Evolutionary conservation across 1,139 yeast genomes (phyloP), one percentile per base, ranked within the genome.

Genomic region (Taphrina communis): DNA sequence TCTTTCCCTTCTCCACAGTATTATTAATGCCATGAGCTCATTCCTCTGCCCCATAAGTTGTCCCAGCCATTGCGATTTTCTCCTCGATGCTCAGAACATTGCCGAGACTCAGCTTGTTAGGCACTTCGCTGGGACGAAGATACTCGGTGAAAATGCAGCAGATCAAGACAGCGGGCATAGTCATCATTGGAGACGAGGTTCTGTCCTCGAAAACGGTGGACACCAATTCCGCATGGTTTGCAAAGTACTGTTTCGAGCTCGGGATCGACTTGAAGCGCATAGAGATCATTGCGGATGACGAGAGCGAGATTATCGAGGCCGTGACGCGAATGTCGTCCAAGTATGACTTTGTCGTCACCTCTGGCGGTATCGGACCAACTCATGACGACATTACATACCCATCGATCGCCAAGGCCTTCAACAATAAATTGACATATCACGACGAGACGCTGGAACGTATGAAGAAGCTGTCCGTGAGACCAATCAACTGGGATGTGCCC

Each of bases 381-480:
- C 96, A 90, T 74, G 97, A 90, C 76, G 97, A 90, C 76, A 88
- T 90, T 70, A 90, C 96, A 0, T 90, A 91, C 76, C 86, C 86
- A 65, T 83, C 73, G 48, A 74, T 90, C 17, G 89, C 92, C 1
- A 83, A 83, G 72, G 88, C 89, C 25, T 90, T 82, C 74, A 78
- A 78, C 1, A 77, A 88, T 11, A 83, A 83, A 0, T 79, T 87
- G 70, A 77, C 77, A 53, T 75, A 88, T 21, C 88, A 90, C 76
- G 76, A 79, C 41, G 86, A 83, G 50, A 86, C 90, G 2, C 87
- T 84, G 21, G 81, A 79, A 1, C 80, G 86, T 71, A 90, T 90
- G 96, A 79, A 81, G 31, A 73, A 74, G 21, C 77, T 86, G 25
- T 81, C 85, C 14, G 77, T 79, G 44, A 80, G 81, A 0, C 83